Base-by-base conservation (phyloP, 805 yeast genomes). In the Wickerhamiella occidentalis region DNA sequence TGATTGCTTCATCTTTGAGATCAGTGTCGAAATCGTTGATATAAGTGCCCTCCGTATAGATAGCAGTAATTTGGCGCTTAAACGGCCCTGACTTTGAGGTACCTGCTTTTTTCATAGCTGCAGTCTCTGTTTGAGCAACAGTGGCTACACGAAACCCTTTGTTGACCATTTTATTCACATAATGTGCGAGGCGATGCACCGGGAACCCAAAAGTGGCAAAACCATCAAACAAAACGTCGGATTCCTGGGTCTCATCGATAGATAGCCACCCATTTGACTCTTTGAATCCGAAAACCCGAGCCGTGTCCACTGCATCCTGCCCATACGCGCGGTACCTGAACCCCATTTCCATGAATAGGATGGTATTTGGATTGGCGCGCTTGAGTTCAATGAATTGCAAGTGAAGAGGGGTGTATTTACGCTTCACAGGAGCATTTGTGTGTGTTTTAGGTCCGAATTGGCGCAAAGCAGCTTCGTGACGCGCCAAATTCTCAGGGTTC, bases 121-220 rank as follows among this genome's bases (percentile, higher is more conserved):
- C 80, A 0, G 90, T 77, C 60, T 90, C 96, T 3, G 76, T 68
- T 60, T 92, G 97, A 58, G 82, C 81, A 0, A 88, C 92, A 1
- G 92, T 77, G 0, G 94, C 97, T 3, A 92, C 85, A 61, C 83
- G 88, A 52, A 77, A 67, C 0, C 96, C 95, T 49, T 69, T 70
- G 36, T 74, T 75, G 3, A 92, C 70, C 15, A 90, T 66, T 52
- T 90, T 71, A 61, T 82, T 83, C 33, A 88, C 66, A 62, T 90
- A 90, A 26, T 82, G 72, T 55, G 82, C 82, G 12, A 92, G 68
- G 51, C 92, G 68, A 25, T 69, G 76, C 47, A 82, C 83, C 0
- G 96, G 97, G 29, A 92, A 82, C 6, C 92, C 80, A 53, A 94
- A 82, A 58, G 85, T 83, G 0, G 95, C 90, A 58, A 85, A 80